These are phyloP conservation scores for Boletus subcaerulescens DNA, from an alignment of 768 basidiomycete species.

Conservation along the genomic window DNA sequence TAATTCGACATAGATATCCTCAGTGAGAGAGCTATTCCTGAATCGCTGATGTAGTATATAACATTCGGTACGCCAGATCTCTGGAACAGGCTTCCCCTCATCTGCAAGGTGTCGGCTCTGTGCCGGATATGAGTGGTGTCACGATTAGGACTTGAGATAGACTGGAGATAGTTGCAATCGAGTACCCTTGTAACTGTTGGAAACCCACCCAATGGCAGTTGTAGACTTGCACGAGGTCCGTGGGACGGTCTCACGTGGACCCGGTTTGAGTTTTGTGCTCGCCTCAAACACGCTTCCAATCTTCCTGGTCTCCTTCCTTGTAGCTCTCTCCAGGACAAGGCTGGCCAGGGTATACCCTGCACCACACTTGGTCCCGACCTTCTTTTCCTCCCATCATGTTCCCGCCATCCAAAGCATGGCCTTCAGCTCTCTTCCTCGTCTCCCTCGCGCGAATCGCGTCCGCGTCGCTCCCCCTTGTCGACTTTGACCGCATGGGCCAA, in stretches of 20 bases:
- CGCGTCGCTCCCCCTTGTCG: constrained; percentile 54
- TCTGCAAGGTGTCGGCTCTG: constrained; percentile 53
- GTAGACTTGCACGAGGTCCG: constrained; percentile 1
- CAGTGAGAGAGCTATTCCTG: constrained; percentile 53
- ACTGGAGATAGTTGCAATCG: neutral
- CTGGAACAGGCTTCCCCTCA: constrained; percentile 63
- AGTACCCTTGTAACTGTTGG: neutral
- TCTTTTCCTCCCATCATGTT: constrained; percentile 12
- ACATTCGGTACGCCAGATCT: constrained; percentile 36
- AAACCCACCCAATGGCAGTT: neutral
- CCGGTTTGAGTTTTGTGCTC: constrained; percentile 6
- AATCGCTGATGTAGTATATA: neutral
- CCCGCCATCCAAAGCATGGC: constrained; percentile 15
- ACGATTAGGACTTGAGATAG: constrained; percentile 7
- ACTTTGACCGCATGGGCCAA: constrained; percentile 83
- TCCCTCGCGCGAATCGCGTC: constrained; percentile 15
- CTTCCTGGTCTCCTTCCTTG: neutral
- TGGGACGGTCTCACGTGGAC: constrained; percentile 25
- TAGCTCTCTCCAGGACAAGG: neutral
- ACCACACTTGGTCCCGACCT: neutral
- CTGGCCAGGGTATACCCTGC: constrained; percentile 13
- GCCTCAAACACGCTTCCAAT: neutral
- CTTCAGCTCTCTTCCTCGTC: constrained; percentile 23
- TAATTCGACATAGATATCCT: constrained; percentile 68
- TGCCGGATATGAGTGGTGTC: constrained; percentile 35